These are phyloP conservation scores for Pythium grandisporangium DNA, from an alignment of 352 stramenopile genomes.

Conservation along the genomic window DNA sequence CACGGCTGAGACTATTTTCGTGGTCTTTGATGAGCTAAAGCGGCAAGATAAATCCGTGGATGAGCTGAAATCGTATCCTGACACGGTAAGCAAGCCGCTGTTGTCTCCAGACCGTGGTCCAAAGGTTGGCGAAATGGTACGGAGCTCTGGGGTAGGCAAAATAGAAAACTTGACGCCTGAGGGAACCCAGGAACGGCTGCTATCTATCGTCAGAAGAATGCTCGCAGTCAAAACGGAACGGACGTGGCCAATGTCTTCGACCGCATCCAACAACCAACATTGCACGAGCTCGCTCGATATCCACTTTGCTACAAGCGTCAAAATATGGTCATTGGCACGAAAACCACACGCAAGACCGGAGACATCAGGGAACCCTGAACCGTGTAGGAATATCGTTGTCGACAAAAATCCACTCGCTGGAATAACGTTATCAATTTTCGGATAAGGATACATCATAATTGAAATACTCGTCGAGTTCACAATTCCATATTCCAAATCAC, in stretches of 20 bases:
- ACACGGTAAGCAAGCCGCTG: conserved; percentile 14
- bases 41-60: conserved; percentile 21
- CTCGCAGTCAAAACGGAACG: not conserved
- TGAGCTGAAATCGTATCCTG: conserved; percentile 32
- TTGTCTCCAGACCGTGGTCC: not conserved
- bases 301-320: conserved; percentile 4
- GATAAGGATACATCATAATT: not conserved
- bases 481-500: not conserved
- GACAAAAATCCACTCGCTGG: not conserved
- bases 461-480: not conserved
- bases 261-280: not conserved
- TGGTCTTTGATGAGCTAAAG: conserved; percentile 17
- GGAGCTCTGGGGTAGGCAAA: conserved; percentile 6
- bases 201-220: not conserved
- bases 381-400: conserved; percentile 4
- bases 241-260: not conserved
- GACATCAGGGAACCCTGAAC: conserved; percentile 5
- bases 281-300: conserved; percentile 8
- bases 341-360: conserved; percentile 1
- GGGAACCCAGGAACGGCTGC: not conserved
- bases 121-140: not conserved
- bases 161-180: conserved; percentile 3
- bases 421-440: not conserved
- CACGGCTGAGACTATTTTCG: conserved; percentile 11
- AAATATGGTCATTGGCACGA: not conserved